These are phyloP conservation scores for Durusdinium trenchii DNA, from an alignment of 73 alveolate genomes.

Conservation along the genomic window DNA sequence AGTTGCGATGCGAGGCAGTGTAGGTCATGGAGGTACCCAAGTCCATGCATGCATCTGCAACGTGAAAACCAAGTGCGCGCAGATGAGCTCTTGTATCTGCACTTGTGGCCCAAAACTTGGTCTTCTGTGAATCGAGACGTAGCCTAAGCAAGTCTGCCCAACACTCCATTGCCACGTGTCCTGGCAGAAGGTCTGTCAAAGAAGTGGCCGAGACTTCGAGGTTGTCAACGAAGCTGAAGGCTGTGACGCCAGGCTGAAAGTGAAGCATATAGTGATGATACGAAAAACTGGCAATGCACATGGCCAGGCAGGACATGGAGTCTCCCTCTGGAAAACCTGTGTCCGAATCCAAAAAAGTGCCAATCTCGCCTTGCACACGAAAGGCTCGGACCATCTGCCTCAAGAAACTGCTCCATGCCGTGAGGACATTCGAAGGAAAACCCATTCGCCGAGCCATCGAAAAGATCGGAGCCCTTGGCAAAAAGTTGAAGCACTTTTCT, in stretches of 20 bases:
- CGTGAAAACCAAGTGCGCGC: background rate
- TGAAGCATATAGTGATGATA: background rate
- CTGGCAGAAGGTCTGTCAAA: background rate
- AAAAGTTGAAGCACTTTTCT: background rate
- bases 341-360: background rate
- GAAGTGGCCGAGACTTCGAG: background rate
- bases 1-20: background rate
- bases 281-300: background rate
- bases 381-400: background rate
- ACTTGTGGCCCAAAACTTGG: background rate
- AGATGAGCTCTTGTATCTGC: background rate
- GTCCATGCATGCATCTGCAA: background rate
- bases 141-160: background rate
- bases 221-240: background rate
- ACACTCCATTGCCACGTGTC: background rate
- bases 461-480: background rate
- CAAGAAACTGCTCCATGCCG: background rate
- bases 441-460: background rate
- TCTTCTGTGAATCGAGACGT: background rate
- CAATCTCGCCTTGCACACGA: background rate
- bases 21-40: conserved; percentile 9
- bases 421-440: background rate
- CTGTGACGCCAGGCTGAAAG: background rate
- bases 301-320: background rate
- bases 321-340: background rate